Base-by-base conservation (phyloP, 331 rosid species). In the Acacia concinna region DNA sequence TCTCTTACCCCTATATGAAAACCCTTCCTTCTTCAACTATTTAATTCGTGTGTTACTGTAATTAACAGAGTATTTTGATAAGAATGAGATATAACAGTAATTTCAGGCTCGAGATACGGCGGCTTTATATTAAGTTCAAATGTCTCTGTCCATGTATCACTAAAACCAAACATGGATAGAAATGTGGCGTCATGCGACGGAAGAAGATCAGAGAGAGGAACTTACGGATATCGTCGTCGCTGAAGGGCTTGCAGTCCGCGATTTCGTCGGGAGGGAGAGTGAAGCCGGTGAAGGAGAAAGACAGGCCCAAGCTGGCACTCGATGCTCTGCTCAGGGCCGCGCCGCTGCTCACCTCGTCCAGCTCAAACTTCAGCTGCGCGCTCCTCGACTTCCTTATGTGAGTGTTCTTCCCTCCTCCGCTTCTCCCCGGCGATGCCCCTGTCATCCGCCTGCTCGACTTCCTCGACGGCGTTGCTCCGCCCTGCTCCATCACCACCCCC, bases 271-370 rank as follows among this genome's bases (percentile, higher is more conserved):
- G 89, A 23, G 98, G 99, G 66, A 91, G 57, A 15, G 90, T 76
- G 89, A 96, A 96, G 44, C 99, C 99, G 25, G 97, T 93, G 89
- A 96, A 96, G 23, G 97, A 91, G 83, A 96, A 93, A 0, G 99
- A 96, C 46, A 96, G 86, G 3, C 99, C 99, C 84, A 96, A 78
- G 87, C 98, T 93, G 28, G 99, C 99, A 78, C 99, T 96, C 0
- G 98, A 93, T n/a, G 98, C 99, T 68, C 99, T 77, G 68, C 99
- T 96, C 0, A 96, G 89, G 18, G 94, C 97, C 0, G 98, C 98
- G 3, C 99, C 98, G 34, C 90, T 91, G 49, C 80, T 80, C 56
- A 93, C 51, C 25, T 96, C 99, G 68, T 90, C 98, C 25, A 93
- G 12, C 2, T 93, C 98, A 12, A 90, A 32, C 89, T 89, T 96